Conservation (phyloP, 345 rosid species). For the Euphorbia tirucalli region DNA sequence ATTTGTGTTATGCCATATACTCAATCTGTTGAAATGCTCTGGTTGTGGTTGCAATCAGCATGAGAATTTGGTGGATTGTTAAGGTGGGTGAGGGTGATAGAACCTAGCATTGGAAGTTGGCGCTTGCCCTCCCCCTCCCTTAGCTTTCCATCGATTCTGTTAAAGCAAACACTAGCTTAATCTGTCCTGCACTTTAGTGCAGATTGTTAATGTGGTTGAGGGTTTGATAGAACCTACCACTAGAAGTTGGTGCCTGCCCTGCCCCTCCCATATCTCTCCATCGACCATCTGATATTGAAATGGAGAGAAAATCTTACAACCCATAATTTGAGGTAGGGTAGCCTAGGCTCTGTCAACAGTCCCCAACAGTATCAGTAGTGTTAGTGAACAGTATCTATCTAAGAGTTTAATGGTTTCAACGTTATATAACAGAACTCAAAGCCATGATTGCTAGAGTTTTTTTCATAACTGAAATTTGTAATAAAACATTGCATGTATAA, state of each 20-base stretch:
- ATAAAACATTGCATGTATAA: neutral
- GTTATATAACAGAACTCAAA: neutral
- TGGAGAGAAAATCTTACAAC: neutral
- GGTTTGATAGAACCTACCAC: neutral
- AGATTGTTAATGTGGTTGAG: neutral
- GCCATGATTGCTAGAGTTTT: neutral
- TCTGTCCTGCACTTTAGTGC: neutral
- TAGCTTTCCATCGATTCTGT: too few species aligned
- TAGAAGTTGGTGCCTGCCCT: neutral
- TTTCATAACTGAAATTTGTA: neutral
- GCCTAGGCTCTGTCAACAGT: neutral
- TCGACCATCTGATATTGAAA: neutral
- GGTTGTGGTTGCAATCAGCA: too few species aligned
- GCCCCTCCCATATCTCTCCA: neutral
- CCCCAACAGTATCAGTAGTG: neutral
- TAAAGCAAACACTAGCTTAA: neutral
- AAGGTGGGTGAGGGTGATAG: too few species aligned
- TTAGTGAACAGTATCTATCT: neutral
- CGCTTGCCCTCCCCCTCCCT: too few species aligned
- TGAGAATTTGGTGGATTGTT: too few species aligned
- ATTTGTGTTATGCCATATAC: neutral
- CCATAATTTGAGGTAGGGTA: neutral
- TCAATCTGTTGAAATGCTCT: neutral
- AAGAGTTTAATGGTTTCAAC: neutral
- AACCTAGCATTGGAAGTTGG: too few species aligned